These are phyloP conservation scores for Euptelea pleiosperma DNA, from an alignment of 164 flowering plant species.

Conservation along the genomic window DNA sequence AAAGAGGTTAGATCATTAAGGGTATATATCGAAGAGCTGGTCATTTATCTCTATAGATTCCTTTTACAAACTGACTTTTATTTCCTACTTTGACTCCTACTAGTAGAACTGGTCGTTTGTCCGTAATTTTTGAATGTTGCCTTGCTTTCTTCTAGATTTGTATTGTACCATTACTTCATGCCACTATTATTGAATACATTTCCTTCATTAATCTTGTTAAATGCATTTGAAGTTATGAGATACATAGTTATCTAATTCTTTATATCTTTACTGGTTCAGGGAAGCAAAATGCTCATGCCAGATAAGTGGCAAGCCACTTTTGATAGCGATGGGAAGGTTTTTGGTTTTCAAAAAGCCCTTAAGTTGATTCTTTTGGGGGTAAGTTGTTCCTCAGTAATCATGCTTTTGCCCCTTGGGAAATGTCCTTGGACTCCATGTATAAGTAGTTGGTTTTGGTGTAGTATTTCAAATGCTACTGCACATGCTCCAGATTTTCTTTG, in stretches of 20 bases:
- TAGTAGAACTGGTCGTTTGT: not conserved
- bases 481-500: not conserved
- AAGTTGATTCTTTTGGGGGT: slow-evolving; percentile 77
- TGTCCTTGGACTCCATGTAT: not conserved
- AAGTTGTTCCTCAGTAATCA: slow-evolving; percentile 21
- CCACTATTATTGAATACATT: not conserved
- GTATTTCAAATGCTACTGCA: too few relatives aligned
- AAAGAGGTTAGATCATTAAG: too few relatives aligned
- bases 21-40: too few relatives aligned
- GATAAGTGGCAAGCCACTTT: slow-evolving; percentile 80
- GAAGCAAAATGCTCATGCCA: slow-evolving; percentile 78
- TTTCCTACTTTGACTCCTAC: too few relatives aligned
- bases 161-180: not conserved
- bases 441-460: not conserved
- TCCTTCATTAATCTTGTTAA: not conserved
- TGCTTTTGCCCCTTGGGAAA: not conserved
- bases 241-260: not conserved
- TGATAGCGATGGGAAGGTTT: slow-evolving; percentile 68
- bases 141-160: not conserved
- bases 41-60: too few relatives aligned
- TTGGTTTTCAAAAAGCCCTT: slow-evolving; percentile 65
- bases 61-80: too few relatives aligned
- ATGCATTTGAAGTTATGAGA: slow-evolving; percentile 2
- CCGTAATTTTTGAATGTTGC: not conserved
- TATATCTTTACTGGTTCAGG: slow-evolving; percentile 39